Evolutionary conservation across 371 early-diverging fungal genomes (phyloP).

Genomic region (Catenaria anguillulae): DNA sequence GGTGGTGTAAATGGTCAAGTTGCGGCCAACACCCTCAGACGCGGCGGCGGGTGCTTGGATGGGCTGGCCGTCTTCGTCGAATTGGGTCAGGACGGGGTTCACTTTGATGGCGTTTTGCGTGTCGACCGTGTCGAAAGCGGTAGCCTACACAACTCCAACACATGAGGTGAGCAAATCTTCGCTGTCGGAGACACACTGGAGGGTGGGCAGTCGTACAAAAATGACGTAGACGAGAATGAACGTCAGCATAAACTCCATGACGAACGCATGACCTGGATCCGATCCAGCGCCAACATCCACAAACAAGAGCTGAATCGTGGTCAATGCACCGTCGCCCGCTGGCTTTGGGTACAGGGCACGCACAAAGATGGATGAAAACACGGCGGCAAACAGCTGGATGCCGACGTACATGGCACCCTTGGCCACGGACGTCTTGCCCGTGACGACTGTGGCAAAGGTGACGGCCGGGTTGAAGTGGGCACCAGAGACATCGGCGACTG

Average conservation of each 20-base stretch:
- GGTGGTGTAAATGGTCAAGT: conserved; percentile 45
- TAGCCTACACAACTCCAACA: too few species aligned
- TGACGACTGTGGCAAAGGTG: conserved; percentile 48
- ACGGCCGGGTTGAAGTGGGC: conserved; percentile 51
- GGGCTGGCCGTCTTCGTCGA: conserved; percentile 9
- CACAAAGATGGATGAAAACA: conserved; percentile 35
- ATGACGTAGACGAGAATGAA: conserved; percentile 57
- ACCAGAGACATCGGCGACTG: conserved; percentile 50
- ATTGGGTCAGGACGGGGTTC: conserved; percentile 12
- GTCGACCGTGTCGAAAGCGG: conserved; percentile 54
- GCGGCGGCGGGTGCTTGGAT: conserved; percentile 10
- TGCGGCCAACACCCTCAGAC: conserved; percentile 17
- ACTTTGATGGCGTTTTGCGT: conserved; percentile 32
- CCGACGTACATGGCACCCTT: conserved; percentile 44
- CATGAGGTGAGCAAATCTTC: too few species aligned
- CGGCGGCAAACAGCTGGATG: conserved; percentile 39
- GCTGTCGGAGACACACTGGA: too few species aligned
- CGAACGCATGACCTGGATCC: conserved; percentile 28
- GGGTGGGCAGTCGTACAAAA: conserved; percentile 27
- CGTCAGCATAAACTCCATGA: conserved; percentile 44
- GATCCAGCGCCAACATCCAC: conserved; percentile 21
- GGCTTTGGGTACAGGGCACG: conserved; percentile 36
- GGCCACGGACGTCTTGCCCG: conserved; percentile 36
- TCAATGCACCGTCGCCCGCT: conserved; percentile 14
- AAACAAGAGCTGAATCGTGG: conserved; percentile 23